Conservation (phyloP, 2,329 filamentous ascomycete genomes). For the Dichotomopilus funicola region DNA sequence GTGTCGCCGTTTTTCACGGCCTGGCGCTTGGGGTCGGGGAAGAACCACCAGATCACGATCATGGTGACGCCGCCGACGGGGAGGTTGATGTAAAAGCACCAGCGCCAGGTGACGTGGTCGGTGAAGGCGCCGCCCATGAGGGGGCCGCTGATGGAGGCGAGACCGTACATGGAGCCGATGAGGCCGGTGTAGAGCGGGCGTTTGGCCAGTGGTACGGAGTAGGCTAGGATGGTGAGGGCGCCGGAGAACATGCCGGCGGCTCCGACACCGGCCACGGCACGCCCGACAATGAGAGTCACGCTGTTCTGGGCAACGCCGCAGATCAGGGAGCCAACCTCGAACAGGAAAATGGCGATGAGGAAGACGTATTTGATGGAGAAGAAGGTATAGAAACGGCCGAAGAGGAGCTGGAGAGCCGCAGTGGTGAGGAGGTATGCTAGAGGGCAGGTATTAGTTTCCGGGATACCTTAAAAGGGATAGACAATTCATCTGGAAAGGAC, state of each 20-base stretch:
- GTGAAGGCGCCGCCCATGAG: slow-evolving; percentile 27
- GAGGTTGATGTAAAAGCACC: slow-evolving; percentile 29
- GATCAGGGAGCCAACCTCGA: slow-evolving; percentile 35
- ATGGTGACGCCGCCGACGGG: slow-evolving; percentile 30
- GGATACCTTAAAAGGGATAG: not conserved
- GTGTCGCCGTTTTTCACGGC: slow-evolving; percentile 14
- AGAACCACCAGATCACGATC: slow-evolving; percentile 25
- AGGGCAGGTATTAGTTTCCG: not conserved
- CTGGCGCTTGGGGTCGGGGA: slow-evolving; percentile 21
- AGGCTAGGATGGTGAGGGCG: slow-evolving; percentile 32
- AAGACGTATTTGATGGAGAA: slow-evolving; percentile 35
- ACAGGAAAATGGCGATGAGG: slow-evolving; percentile 32
- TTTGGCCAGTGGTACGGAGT: slow-evolving; percentile 24
- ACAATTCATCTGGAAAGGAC: not conserved
- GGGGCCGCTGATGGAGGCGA: slow-evolving; percentile 31
- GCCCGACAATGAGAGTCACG: slow-evolving; percentile 27
- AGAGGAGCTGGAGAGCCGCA: slow-evolving; percentile 32
- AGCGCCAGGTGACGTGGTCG: slow-evolving; percentile 23
- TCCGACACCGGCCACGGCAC: slow-evolving; percentile 30
- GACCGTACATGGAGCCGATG: slow-evolving; percentile 39
- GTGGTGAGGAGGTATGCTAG: slow-evolving; percentile 35
- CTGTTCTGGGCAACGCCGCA: slow-evolving; percentile 30
- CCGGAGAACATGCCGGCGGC: slow-evolving; percentile 39
- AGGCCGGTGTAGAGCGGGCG: slow-evolving; percentile 30
- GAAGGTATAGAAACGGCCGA: slow-evolving; percentile 36